phyloP scores from a whole-genome alignment of 1,284 basidiomycete species.

The Austropuccinia psidii region DNA sequence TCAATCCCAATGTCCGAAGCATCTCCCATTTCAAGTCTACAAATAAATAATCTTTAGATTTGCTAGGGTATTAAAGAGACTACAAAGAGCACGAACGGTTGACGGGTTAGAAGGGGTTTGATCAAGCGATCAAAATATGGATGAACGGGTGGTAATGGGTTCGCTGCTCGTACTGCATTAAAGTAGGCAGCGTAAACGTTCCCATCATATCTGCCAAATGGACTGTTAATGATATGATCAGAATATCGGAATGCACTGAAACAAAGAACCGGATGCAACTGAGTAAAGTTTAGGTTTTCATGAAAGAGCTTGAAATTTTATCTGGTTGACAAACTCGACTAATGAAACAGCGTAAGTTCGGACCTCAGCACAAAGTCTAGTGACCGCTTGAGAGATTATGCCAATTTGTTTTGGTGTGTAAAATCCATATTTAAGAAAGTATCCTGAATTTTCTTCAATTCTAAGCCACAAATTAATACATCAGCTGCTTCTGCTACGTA shows the following conservation, averaged over 20 bases:
- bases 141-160: slow-evolving; percentile 49
- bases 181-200: slow-evolving; percentile 53
- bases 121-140: slow-evolving; percentile 55
- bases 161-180: slow-evolving; percentile 48
- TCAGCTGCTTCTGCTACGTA: neutral
- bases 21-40: slow-evolving; percentile 30
- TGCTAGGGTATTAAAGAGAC: neutral
- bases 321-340: slow-evolving; percentile 9
- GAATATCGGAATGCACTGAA: slow-evolving; percentile 54
- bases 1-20: slow-evolving; percentile 30
- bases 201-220: slow-evolving; percentile 53
- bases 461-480: neutral
- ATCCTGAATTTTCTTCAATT: slow-evolving; percentile 33
- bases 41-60: neutral
- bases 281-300: slow-evolving; percentile 46
- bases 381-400: slow-evolving; percentile 50
- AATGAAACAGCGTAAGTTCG: slow-evolving; percentile 48
- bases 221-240: slow-evolving; percentile 57
- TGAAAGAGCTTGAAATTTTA: neutral
- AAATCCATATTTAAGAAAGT: slow-evolving; percentile 43
- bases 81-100: slow-evolving; percentile 44
- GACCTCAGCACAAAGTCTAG: slow-evolving; percentile 52
- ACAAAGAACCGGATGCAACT: slow-evolving; percentile 44
- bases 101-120: slow-evolving; percentile 53
- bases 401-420: slow-evolving; percentile 51